Evolutionary conservation across 2,329 filamentous ascomycete species (phyloP), one percentile per base, ranked within the genome.

Genomic region (Bipolaris cookei): DNA sequence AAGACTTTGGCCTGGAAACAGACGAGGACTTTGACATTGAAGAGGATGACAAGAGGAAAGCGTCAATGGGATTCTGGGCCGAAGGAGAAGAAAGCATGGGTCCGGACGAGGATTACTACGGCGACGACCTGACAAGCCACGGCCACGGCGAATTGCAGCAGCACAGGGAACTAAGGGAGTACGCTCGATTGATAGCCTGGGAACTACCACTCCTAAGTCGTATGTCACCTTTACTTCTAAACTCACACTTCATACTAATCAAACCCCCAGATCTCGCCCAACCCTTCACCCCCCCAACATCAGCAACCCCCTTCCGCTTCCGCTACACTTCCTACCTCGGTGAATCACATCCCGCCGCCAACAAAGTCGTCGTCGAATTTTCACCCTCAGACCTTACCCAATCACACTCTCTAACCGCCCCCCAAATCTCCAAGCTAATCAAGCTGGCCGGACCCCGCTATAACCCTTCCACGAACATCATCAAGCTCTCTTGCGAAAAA

Each of bases 261-360:
- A 10, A 28, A 3, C 20, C 6, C 38, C 49, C 71, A 97, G 91
- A 94, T 74, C 85, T 95, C 61, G 89, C 91, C 53, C 91, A 91
- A 77, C 89, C 91, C 16, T 98, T 97, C 76, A 79, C 83, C 59
- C 85, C 88, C 2, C 92, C 94, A 1, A 83, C 84, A 13, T 76
- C 82, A 28, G 77, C 86, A 43, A 83, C 90, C 67, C 87, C 92
- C 43, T 86, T 99, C 56, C 90, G 94, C 69, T 99, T 97, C 87
- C 89, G 95, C 70, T 97, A 97, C 82, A 99, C 95, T 14, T 93
- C 90, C 35, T 98, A 98, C 80, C 89, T 99, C 84, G 94, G 94
- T 69, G 95, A 98, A 79, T 82, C 86, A 54, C 96, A 99, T 79
- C 94, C 95, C 0, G 92, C 94, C 2, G 88, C 92, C 78, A 88